A percentile compares a stretch with the other conserved stretches of the same genome.
These are phyloP conservation scores for Aspergillus saccharolyticus DNA, from an alignment of 495 filamentous ascomycete genomes.

Conservation along the genomic window DNA sequence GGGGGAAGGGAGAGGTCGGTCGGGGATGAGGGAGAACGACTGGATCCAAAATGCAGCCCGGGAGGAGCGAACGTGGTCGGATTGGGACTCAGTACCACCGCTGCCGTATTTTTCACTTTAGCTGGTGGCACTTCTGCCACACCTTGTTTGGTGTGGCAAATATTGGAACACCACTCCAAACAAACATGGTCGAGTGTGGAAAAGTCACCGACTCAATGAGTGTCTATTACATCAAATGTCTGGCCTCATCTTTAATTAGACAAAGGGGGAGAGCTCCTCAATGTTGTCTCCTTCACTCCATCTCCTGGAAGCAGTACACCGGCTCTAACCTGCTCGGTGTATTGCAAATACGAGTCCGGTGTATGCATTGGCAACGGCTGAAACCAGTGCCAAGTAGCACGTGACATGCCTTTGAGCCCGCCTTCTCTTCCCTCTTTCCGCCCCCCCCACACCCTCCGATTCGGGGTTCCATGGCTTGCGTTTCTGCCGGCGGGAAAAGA, in stretches of 20 bases:
- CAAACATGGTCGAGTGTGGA: not conserved
- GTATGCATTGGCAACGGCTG: slow-evolving; percentile 3
- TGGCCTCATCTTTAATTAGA: too few relatives aligned
- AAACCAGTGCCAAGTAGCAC: slow-evolving; percentile 7
- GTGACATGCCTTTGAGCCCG: too few relatives aligned
- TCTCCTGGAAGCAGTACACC: not conserved
- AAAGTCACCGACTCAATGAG: not conserved
- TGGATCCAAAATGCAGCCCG: slow-evolving; percentile 18
- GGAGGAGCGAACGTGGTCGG: slow-evolving; percentile 33
- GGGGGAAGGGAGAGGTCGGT: slow-evolving; percentile 1
- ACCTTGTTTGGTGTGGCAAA: not conserved
- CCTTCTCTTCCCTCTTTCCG: slow-evolving; percentile 1
- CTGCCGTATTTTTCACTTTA: slow-evolving; percentile 13
- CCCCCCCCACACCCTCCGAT: slow-evolving; percentile 15
- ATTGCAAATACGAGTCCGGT: slow-evolving; percentile 15
- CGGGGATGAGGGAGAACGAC: slow-evolving; percentile 15
- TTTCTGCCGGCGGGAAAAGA: not conserved
- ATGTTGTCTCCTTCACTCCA: too few relatives aligned
- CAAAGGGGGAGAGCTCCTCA: too few relatives aligned
- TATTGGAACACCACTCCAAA: not conserved
- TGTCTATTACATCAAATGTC: not conserved
- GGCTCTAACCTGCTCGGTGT: not conserved
- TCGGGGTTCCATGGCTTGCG: not conserved
- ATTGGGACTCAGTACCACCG: slow-evolving; percentile 12
- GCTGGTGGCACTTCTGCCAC: not conserved